Evolutionary conservation across 73 alveolate species (phyloP), one percentile per base, ranked within the genome.

Genomic region (Durusdinium trenchii): DNA sequence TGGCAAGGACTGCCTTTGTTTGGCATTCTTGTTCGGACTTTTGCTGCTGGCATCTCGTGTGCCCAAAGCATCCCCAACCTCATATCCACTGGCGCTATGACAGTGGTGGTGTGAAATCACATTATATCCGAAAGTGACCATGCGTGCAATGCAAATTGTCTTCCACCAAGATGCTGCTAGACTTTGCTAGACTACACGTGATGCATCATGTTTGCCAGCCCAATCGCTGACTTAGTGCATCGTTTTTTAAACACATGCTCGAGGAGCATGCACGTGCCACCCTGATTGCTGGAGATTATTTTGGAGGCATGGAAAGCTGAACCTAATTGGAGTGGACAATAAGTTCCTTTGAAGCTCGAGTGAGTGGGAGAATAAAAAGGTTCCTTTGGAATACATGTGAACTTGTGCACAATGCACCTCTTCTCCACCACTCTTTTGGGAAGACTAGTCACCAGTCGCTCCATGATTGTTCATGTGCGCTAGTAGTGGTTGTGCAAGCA

Each of bases 261-360:
- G 52, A 89, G 96, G 96, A 89, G 86, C 84, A 89, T 35, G 96
- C 64, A 51, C 84, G 96, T 35, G 96, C 96, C 23, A 62, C 96
- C 47, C 86, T 89, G 38, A 89, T 89, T 46, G 96, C 96, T 16
- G 96, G 96, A 26, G 96, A 89, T 50, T 89, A 89, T 52, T 89
- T 89, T 46, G 96, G 96, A 89, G 96, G 95, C 76, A 50, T 5
- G 10, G 79, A 12, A n/a, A n/a, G n/a, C n/a, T n/a, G n/a, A n/a
- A n/a, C 12, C 35, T 26, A 57, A 28, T 9, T 61, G 32, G 26
- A 28, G 38, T 14, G 18, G 75, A 61, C 38, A 61, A 30, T 30
- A 4, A 12, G 32, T 12, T 30, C 10, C 7, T 61, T n/a, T 61
- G 26, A n/a, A n/a, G 26, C 75, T 3, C 38, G 38, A 28, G n/a